Percentiles rank a stretch among this genome's conserved stretches.
Evolutionary conservation across 2,329 filamentous ascomycete species (phyloP).

Genomic region (Mollisiaceae sp.): DNA sequence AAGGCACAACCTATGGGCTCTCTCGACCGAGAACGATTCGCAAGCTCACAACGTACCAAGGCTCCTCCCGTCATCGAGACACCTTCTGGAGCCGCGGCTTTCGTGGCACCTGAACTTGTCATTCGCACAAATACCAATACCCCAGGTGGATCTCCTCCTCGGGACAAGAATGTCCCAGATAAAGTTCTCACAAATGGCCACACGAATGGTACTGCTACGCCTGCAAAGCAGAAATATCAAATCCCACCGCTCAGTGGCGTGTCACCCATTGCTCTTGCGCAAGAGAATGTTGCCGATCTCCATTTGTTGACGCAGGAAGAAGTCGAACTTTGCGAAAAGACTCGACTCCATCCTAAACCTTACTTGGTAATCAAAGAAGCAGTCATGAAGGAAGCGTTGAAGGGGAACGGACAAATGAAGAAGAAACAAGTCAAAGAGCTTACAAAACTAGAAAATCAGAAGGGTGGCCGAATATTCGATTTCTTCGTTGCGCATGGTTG

Average conservation of each 20-base stretch:
- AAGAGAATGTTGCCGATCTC: constrained; percentile 72
- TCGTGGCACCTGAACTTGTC: constrained; percentile 81
- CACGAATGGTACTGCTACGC: constrained; percentile 44
- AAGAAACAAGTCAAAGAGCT: constrained; percentile 93
- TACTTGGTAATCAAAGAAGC: constrained; percentile 95
- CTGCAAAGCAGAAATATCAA: constrained; percentile 56
- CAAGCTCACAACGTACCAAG: constrained; percentile 71
- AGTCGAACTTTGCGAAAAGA: constrained; percentile 80
- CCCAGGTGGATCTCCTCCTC: constrained; percentile 8
- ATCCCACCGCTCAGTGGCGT: constrained; percentile 52
- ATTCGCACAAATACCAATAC: constrained; percentile 41
- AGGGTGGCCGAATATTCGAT: constrained; percentile 86
- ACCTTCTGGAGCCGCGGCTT: constrained; percentile 73
- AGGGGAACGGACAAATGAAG: constrained; percentile 85
- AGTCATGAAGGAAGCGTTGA: constrained; percentile 87
- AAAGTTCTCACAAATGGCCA: constrained; percentile 60
- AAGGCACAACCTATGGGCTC: constrained; percentile 74
- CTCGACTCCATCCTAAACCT: constrained; percentile 89
- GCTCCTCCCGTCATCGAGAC: constrained; percentile 68
- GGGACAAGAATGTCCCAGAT: constrained; percentile 53
- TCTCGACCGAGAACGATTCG: constrained; percentile 81
- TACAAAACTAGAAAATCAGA: constrained; percentile 81
- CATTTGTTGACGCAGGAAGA: constrained; percentile 88
- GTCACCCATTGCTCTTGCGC: constrained; percentile 50
- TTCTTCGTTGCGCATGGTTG: constrained; percentile 94